These are phyloP conservation scores for Serendipita indica DNA, from an alignment of 768 basidiomycete species.

Conservation along the genomic window DNA sequence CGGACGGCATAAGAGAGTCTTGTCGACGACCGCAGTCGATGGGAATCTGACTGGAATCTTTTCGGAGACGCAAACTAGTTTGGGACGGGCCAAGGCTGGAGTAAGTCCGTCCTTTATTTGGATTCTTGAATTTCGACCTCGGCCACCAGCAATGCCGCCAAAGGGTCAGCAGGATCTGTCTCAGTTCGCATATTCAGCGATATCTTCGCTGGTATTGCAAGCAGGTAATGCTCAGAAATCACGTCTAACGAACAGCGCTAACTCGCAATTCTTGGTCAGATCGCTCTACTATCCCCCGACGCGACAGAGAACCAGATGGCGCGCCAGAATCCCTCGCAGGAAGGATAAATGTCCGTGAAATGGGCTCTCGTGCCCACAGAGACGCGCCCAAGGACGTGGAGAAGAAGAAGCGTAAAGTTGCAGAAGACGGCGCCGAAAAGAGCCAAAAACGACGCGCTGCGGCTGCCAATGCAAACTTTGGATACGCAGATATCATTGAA, in stretches of 20 bases:
- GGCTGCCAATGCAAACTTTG: slow-evolving; percentile 35
- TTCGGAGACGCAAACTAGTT: not conserved
- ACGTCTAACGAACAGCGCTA: slow-evolving; percentile 1
- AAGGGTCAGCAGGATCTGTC: slow-evolving; percentile 59
- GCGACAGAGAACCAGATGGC: slow-evolving; percentile 94
- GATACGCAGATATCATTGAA: slow-evolving; percentile 84
- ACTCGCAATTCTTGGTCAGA: slow-evolving; percentile 23
- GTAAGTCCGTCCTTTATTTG: not conserved
- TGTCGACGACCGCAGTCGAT: not conserved
- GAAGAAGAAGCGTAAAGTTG: slow-evolving; percentile 75
- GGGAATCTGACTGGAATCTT: not conserved
- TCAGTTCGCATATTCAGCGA: slow-evolving; percentile 90
- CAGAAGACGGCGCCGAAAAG: slow-evolving; percentile 42
- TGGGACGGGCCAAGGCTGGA: not conserved
- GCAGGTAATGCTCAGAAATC: slow-evolving; percentile 30
- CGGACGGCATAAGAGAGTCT: not conserved
- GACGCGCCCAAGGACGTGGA: slow-evolving; percentile 76
- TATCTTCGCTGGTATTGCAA: slow-evolving; percentile 88
- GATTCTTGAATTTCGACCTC: not conserved
- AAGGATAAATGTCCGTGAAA: slow-evolving; percentile 73
- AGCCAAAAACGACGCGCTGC: slow-evolving; percentile 40
- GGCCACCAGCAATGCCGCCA: not conserved
- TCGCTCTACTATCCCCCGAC: slow-evolving; percentile 59
- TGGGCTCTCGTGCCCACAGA: slow-evolving; percentile 82
- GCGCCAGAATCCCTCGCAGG: slow-evolving; percentile 87